phyloP scores from a whole-genome alignment of 2,329 filamentous ascomycete genomes.

The Herpotrichia juniperi region DNA sequence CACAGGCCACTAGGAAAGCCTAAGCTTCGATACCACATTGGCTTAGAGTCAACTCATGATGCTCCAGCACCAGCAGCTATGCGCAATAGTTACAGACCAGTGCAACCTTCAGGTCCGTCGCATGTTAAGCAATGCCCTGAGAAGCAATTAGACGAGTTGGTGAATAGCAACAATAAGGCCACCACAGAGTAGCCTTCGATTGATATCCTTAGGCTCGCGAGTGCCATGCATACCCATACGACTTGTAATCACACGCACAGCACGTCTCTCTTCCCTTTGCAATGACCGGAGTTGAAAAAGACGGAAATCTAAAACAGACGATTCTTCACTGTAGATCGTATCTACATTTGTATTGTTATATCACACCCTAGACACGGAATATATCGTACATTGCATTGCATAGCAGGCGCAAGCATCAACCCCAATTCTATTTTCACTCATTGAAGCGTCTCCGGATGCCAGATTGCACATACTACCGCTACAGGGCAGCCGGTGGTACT shows the following conservation, averaged over 20 bases:
- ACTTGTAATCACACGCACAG: slow-evolving; percentile 1
- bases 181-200: neutral
- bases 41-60: neutral
- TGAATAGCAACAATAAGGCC: neutral
- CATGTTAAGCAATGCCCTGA: neutral
- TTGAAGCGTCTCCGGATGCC: no score
- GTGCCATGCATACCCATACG: neutral
- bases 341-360: neutral
- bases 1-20: slow-evolving; percentile 1
- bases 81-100: neutral
- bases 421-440: neutral
- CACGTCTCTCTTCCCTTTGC: neutral
- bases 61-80: neutral
- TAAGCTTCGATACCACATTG: neutral
- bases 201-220: neutral
- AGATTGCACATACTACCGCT: neutral
- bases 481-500: neutral
- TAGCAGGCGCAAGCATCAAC: neutral
- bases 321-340: neutral
- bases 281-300: neutral
- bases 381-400: slow-evolving; percentile 2
- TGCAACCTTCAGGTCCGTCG: neutral
- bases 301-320: neutral
- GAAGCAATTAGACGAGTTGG: neutral
- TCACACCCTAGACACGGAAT: neutral